A percentile compares a stretch with the other conserved stretches of the same genome.
phyloP scores from a whole-genome alignment of 139 green algal species.

The Gonium pectorale region DNA sequence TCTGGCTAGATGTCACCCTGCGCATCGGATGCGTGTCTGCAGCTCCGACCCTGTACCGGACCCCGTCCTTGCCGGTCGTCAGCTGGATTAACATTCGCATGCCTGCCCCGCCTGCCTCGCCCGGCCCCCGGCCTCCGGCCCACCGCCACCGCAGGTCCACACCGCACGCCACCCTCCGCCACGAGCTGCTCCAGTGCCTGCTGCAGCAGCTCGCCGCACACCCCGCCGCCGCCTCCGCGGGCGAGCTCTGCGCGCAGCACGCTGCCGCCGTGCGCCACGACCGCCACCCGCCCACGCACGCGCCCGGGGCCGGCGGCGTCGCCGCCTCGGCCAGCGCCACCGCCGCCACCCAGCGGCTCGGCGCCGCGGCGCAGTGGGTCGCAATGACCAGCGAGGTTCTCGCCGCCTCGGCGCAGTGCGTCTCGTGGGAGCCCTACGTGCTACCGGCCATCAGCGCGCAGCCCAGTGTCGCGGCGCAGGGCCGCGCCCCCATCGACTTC shows the following conservation, averaged over 20 bases:
- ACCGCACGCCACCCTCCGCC: conserved; percentile 27
- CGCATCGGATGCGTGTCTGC: too few species aligned
- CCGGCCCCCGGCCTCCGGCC: too few species aligned
- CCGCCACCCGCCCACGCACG: background rate
- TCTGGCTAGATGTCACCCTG: too few species aligned
- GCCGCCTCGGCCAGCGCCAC: background rate
- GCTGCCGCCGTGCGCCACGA: conserved; percentile 37
- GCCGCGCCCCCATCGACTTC: conserved; percentile 63
- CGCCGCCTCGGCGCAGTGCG: conserved; percentile 60
- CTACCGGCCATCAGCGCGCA: conserved; percentile 56
- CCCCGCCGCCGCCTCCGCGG: conserved; percentile 23
- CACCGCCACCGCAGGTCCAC: background rate
- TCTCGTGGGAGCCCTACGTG: conserved; percentile 77
- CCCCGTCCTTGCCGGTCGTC: too few species aligned
- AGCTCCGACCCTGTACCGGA: too few species aligned
- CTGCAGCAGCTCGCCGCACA: conserved; percentile 40
- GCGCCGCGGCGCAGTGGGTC: conserved; percentile 58
- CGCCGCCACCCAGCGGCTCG: background rate
- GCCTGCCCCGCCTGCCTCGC: too few species aligned
- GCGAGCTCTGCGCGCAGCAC: conserved; percentile 26
- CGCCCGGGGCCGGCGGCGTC: background rate
- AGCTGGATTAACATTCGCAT: too few species aligned
- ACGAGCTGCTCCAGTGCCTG: conserved; percentile 49
- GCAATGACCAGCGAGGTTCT: conserved; percentile 66
- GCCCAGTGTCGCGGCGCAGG: conserved; percentile 20